Evolutionary conservation across 805 yeast genomes (phyloP).

Genomic region (Saturnispora sekii): DNA sequence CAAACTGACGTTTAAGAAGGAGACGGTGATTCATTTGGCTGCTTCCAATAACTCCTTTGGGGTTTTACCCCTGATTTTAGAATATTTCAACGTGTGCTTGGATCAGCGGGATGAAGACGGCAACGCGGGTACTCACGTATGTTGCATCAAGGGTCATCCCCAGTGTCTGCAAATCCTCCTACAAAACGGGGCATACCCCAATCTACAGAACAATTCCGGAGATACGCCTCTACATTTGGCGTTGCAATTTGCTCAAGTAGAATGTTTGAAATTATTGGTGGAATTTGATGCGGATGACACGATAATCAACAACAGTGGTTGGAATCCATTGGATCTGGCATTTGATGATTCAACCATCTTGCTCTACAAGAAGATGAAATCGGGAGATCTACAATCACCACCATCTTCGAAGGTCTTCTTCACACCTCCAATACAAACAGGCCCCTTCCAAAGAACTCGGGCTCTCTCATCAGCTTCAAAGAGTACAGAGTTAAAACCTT

Average conservation of each 20-base stretch:
- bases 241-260: slow-evolving; percentile 54
- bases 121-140: slow-evolving; percentile 60
- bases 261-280: slow-evolving; percentile 45
- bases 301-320: slow-evolving; percentile 45
- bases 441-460: neutral
- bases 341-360: slow-evolving; percentile 42
- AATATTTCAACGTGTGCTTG: slow-evolving; percentile 42
- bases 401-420: slow-evolving; percentile 12
- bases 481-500: neutral
- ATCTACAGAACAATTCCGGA: slow-evolving; percentile 60
- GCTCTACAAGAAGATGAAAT: slow-evolving; percentile 27
- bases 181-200: slow-evolving; percentile 70
- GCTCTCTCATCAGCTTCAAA: slow-evolving; percentile 2
- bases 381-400: slow-evolving; percentile 16
- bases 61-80: slow-evolving; percentile 63
- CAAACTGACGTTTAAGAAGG: slow-evolving; percentile 39
- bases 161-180: slow-evolving; percentile 57
- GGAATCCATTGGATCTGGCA: slow-evolving; percentile 56
- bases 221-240: slow-evolving; percentile 84
- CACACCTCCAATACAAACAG: slow-evolving; percentile 15
- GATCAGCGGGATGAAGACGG: slow-evolving; percentile 40
- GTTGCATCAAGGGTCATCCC: slow-evolving; percentile 48
- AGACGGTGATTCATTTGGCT: slow-evolving; percentile 66
- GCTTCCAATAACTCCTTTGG: slow-evolving; percentile 45
- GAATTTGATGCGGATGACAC: slow-evolving; percentile 40